A percentile compares a stretch with the other conserved stretches of the same genome.
These are phyloP conservation scores for Thielaviopsis ethacetica DNA, from an alignment of 2,329 filamentous ascomycete genomes.

Conservation along the genomic window DNA sequence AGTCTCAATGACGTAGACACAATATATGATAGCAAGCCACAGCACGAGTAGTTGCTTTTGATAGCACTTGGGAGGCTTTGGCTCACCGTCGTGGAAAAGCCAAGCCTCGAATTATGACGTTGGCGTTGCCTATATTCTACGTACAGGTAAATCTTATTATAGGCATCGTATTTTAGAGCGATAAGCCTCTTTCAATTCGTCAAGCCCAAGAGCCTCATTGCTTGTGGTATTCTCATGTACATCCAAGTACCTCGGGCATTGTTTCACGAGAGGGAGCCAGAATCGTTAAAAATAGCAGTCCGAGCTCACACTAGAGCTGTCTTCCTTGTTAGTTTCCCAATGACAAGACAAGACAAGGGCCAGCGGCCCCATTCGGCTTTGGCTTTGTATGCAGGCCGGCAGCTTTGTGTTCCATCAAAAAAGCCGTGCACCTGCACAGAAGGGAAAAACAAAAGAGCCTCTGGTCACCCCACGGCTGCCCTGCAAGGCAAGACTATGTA, in stretches of 20 bases:
- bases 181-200: background rate
- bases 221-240: background rate
- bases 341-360: no score
- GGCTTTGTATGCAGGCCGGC: background rate
- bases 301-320: background rate
- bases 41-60: no score
- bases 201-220: background rate
- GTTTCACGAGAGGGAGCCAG: background rate
- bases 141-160: background rate
- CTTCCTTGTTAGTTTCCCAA: background rate
- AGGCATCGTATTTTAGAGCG: background rate
- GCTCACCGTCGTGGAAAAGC: background rate
- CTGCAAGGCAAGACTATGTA: background rate
- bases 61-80: background rate
- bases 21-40: no score
- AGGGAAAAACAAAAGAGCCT: background rate
- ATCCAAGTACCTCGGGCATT: background rate
- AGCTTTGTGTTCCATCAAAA: background rate
- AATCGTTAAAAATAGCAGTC: background rate
- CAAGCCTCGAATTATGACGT: background rate
- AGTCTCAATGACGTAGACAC: no score
- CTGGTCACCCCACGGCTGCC: background rate
- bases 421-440: background rate
- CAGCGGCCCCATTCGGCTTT: background rate
- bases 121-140: no score